Evolutionary conservation across 2,329 filamentous ascomycete genomes (phyloP).

Genomic region (Fusarium goolgardi): DNA sequence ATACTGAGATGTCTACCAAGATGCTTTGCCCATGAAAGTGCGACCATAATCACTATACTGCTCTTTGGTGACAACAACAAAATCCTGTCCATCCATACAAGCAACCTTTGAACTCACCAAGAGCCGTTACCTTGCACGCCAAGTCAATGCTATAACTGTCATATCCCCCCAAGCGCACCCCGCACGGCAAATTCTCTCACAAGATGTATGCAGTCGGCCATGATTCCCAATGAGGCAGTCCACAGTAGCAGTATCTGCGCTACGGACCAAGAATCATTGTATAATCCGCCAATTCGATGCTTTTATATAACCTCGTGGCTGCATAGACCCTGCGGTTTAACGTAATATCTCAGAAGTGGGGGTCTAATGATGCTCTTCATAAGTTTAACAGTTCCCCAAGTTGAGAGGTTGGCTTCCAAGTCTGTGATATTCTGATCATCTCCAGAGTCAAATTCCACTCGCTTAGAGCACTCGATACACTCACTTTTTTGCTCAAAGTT

Average conservation of each 20-base stretch:
- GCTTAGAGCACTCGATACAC: neutral
- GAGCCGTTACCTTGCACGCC: neutral
- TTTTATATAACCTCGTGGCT: conserved; percentile 28
- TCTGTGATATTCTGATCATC: conserved; percentile 4
- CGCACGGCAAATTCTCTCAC: conserved; percentile 27
- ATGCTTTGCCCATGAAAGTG: neutral
- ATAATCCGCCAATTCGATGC: conserved; percentile 45
- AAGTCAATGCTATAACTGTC: neutral
- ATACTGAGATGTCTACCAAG: neutral
- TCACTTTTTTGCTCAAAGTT: neutral
- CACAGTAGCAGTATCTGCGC: conserved; percentile 17
- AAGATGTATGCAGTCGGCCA: conserved; percentile 31
- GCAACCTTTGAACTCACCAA: neutral
- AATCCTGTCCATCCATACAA: neutral
- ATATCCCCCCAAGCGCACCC: conserved; percentile 24
- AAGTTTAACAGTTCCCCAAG: conserved; percentile 17
- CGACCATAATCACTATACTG: neutral
- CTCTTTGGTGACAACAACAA: neutral
- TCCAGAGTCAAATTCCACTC: neutral
- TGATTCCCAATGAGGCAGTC: conserved; percentile 41
- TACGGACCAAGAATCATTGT: conserved; percentile 23
- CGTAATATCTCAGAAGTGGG: conserved; percentile 16
- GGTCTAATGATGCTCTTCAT: conserved; percentile 12
- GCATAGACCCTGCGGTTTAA: conserved; percentile 28
- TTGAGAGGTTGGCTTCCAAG: neutral